Conservation (phyloP, 495 filamentous ascomycete genomes). For the Aspergillus haitiensis region DNA sequence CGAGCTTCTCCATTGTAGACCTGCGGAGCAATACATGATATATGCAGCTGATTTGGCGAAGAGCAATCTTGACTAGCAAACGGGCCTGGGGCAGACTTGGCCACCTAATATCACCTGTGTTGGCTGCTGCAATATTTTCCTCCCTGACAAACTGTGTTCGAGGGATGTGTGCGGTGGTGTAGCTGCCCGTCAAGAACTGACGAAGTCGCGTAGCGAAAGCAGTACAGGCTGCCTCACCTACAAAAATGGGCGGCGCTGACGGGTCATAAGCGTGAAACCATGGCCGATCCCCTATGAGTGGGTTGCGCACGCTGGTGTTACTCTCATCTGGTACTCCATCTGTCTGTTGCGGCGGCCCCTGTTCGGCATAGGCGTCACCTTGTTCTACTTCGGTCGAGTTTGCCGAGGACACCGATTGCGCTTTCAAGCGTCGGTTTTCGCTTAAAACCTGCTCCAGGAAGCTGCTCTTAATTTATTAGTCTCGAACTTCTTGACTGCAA, state of each 20-base stretch:
- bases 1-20: constrained; percentile 44
- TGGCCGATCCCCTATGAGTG: constrained; percentile 43
- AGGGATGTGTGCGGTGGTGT: constrained; percentile 40
- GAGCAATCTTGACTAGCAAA: constrained; percentile 43
- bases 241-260: constrained; percentile 46
- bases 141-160: constrained; percentile 46
- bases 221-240: constrained; percentile 48
- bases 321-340: constrained; percentile 32
- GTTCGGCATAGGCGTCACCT: constrained; percentile 8
- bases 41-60: constrained; percentile 41
- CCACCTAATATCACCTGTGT: constrained; percentile 37
- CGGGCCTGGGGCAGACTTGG: constrained; percentile 44
- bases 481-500: background rate
- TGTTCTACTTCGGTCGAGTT: constrained; percentile 30
- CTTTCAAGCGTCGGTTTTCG: constrained; percentile 44
- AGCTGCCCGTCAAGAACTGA: constrained; percentile 42
- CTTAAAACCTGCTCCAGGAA: constrained; percentile 39
- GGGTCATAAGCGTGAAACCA: constrained; percentile 49
- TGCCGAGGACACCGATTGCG: constrained; percentile 37
- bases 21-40: constrained; percentile 47
- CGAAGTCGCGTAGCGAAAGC: constrained; percentile 50
- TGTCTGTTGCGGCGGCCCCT: constrained; percentile 25
- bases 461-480: constrained; percentile 19
- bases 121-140: constrained; percentile 36
- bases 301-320: constrained; percentile 39